Percentiles rank a stretch among this genome's conserved stretches.
Conservation (phyloP, 2,329 filamentous ascomycete genomes). For the Fusarium falciforme region DNA sequence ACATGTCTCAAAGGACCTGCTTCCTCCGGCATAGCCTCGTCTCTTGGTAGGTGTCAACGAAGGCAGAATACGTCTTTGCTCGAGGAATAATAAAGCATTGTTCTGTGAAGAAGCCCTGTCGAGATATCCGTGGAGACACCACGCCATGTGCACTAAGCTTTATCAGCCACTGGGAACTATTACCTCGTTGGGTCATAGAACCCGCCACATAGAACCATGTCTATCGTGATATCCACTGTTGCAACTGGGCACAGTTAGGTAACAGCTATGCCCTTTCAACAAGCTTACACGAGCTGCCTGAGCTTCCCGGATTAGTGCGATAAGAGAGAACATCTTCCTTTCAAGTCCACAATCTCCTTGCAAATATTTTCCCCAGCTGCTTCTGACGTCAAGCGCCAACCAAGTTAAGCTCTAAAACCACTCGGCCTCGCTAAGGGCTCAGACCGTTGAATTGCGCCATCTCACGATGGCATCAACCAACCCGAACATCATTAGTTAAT, state of each 20-base stretch:
- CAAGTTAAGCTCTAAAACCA: neutral
- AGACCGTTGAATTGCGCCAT: slow-evolving; percentile 26
- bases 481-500: neutral
- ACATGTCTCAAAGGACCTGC: neutral
- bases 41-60: neutral
- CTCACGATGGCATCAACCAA: slow-evolving; percentile 7
- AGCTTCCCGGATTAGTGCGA: neutral
- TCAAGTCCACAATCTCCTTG: neutral
- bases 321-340: neutral
- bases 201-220: neutral
- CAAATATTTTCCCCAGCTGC: too few species aligned
- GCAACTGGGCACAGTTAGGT: neutral
- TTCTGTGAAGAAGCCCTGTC: neutral
- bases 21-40: neutral
- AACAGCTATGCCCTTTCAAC: neutral
- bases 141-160: neutral
- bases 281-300: neutral
- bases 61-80: neutral
- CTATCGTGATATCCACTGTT: neutral
- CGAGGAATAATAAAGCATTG: neutral
- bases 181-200: neutral
- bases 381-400: neutral
- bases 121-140: neutral
- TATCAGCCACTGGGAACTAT: neutral
- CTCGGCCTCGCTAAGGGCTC: slow-evolving; percentile 1